phyloP scores from a whole-genome alignment of 192 early-diverging fungal species.

The Coemansia sp. region DNA sequence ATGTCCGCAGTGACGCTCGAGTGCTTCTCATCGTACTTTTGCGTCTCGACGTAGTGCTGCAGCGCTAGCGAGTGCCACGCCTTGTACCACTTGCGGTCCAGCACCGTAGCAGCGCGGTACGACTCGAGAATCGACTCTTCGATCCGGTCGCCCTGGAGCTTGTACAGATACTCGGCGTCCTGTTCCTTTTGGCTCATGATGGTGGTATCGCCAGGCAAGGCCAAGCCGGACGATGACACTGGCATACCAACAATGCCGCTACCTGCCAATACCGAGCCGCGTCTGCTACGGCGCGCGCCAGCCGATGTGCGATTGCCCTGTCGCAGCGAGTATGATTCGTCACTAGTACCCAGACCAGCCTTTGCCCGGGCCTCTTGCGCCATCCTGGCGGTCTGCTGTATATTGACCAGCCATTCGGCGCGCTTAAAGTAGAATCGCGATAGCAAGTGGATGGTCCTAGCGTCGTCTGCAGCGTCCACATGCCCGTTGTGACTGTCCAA shows the following conservation, averaged over 20 bases:
- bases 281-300: not conserved
- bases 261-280: not conserved
- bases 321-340: slow-evolving; percentile 4
- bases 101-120: slow-evolving; percentile 82
- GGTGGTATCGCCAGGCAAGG: not conserved
- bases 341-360: slow-evolving; percentile 5
- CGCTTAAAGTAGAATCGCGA: slow-evolving; percentile 87
- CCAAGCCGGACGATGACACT: not conserved
- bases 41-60: slow-evolving; percentile 82
- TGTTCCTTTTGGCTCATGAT: slow-evolving; percentile 4
- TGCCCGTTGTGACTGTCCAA: slow-evolving; percentile 1
- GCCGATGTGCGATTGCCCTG: not conserved
- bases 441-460: slow-evolving; percentile 50
- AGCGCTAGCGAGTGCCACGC: slow-evolving; percentile 98
- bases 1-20: slow-evolving; percentile 63
- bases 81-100: slow-evolving; percentile 93
- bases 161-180: slow-evolving; percentile 22
- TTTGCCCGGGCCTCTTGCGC: slow-evolving; percentile 16
- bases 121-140: slow-evolving; percentile 71
- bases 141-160: slow-evolving; percentile 26
- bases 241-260: not conserved
- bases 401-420: slow-evolving; percentile 86
- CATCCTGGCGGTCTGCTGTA: slow-evolving; percentile 21
- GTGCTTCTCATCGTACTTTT: slow-evolving; percentile 72
- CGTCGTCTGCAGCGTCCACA: slow-evolving; percentile 6